Evolutionary conservation across 768 basidiomycete genomes (phyloP), one percentile per base, ranked within the genome.

Genomic region (Kwoniella bestiolae): DNA sequence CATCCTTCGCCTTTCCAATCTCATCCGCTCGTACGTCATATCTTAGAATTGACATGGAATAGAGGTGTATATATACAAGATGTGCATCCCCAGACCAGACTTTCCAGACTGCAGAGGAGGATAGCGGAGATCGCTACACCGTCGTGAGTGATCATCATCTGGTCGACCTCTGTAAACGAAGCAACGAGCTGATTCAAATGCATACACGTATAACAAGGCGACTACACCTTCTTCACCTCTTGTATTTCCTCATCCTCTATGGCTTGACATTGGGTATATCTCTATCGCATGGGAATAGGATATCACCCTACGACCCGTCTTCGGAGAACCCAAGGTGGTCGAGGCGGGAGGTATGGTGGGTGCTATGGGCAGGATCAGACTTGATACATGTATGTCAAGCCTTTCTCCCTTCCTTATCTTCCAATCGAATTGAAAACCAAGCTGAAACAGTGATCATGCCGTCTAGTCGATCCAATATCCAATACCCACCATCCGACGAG

Each of bases 1-100:
- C n/a, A 32, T 4, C 56, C 65, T 21, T 70, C 69, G 50, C 61
- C 69, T 1, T 64, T 67, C 58, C 45, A 66, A 31, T 58, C 65
- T 3, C 66, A 70, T 59, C 69, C 69, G 3, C 26, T 63, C 9
- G 53, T 70, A 6, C 60, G 62, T 7, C 57, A 67, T 34, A 31
- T 67, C 29, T 18, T 70, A 1, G 55, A 67, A 7, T 34, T 35
- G 11, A 52, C 69, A 1, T 70, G 65, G 65, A 21, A 34, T 3
- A 11, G 47, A 18, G 68, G 60, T 0, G 5, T 28, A 23, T 14
- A 26, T 5, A 21, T 38, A 0, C 16, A 23, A 21, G 29, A 31
- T 41, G 25, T 5, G 1, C 25, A 38, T 25, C 47, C 4, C 52
- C 38, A 41, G 12, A 41, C 38, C 1, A 41, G 18, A 46, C 9